Evolutionary conservation across 306 rosid genomes (phyloP).

Genomic region (Cucurbita argyrosperma): DNA sequence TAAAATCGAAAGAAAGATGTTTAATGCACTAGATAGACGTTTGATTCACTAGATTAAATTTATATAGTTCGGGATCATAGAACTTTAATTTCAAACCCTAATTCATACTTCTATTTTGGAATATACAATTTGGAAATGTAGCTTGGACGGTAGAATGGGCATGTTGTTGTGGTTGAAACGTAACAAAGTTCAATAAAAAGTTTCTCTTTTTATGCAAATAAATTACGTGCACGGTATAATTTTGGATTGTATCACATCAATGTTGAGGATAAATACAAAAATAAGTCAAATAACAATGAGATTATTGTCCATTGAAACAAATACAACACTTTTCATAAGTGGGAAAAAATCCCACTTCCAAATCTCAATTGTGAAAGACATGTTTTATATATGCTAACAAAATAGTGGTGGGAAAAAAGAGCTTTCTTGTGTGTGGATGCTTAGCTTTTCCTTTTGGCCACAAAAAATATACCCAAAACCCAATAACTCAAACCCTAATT

Average conservation of each 20-base stretch:
- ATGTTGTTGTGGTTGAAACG: no score
- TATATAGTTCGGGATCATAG: no score
- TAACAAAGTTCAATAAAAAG: neutral
- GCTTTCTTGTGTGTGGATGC: neutral
- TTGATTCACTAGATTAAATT: no score
- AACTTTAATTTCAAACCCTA: no score
- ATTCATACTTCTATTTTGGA: no score
- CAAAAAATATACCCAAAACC: neutral
- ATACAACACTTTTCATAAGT: neutral
- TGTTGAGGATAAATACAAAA: neutral
- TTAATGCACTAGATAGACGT: no score
- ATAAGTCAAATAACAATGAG: neutral
- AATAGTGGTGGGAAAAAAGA: neutral
- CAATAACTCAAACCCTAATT: neutral
- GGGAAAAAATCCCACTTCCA: neutral
- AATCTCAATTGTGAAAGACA: neutral
- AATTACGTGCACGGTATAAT: neutral
- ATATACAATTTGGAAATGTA: no score
- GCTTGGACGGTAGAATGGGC: no score
- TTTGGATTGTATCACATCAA: neutral
- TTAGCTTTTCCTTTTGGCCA: neutral
- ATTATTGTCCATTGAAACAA: neutral
- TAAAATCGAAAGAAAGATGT: no score
- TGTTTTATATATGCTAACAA: neutral
- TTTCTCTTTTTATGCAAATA: neutral